Evolutionary conservation across 2,329 filamentous ascomycete species (phyloP), one percentile per base, ranked within the genome.

Genomic region (Trichoderma sp.): DNA sequence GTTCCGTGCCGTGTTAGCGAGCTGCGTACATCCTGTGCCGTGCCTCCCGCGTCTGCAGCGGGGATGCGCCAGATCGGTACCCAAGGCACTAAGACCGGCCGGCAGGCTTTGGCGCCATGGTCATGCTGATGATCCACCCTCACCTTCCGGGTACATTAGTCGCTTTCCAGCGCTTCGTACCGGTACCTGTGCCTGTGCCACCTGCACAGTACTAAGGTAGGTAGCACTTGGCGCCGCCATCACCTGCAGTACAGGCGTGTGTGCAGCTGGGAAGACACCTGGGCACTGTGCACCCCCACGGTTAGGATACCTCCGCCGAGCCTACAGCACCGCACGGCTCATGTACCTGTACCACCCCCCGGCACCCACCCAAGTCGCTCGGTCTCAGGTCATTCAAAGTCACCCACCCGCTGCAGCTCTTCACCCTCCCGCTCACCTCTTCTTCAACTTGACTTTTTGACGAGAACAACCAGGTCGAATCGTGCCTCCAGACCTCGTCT

Each of bases 341-440:
- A 45, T 22, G 39, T 45, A 45, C n/a, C 39, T 45, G 39, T 45
- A 45, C 39, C n/a, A 19, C 27, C 32, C 10, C 34, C 32, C 22
- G 17, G 52, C n/a, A 54, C 17, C 17, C 29, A n/a, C 39, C 39
- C 19, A 22, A 13, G 42, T 45, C 42, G 42, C n/a, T 48, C 42
- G 19, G 42, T 48, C 42, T 48, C 42, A 48, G 42, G 42, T 48
- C 22, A 48, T 48, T 48, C n/a, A 48, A 48, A 48, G 42, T 48
- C 42, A 48, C 42, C 42, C 42, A 48, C 53, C 52, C 60, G 65
- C 61, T 29, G 22, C 15, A 29, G 12, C 60, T 65, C 54, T 56
- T 60, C 63, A 22, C 67, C 57, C 67, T 68, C 50, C 67, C 52
- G 67, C 67, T 68, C 67, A 68, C 67, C 67, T 68, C 56, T 52